Base-by-base conservation (phyloP, 1,139 yeast species). In the Kodamaea arcana region DNA sequence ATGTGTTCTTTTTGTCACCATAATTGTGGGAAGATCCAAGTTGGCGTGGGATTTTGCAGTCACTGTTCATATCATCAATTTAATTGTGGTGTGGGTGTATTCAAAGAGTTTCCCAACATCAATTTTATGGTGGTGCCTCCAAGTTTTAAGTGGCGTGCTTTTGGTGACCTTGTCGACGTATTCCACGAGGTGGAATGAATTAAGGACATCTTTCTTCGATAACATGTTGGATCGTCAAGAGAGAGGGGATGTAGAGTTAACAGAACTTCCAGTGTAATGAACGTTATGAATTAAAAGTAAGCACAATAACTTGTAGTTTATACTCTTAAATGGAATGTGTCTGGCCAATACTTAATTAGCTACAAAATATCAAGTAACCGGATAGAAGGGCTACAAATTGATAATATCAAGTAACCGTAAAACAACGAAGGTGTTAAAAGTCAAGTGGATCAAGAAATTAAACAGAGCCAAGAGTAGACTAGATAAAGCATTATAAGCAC, bases 21-120 rank as follows among this genome's bases (percentile, higher is more conserved):
- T 88, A 4, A 80, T 90, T 15, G 95, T 92, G 13, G 97, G 97
- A 0, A 68, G 97, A 41, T 83, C 95, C 27, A 92, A 90, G 57
- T 65, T 92, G 39, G 97, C 97, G 0, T 83, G 96, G 84, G 98
- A 92, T 58, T 92, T 90, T 63, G 96, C 95, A 10, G 54, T 92
- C 23, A 90, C 98, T 0, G 69, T 92, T 12, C 97, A 92, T 57
- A 79, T 85, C 13, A 75, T 92, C 35, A 83, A 90, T 58, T 60
- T 90, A 26, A 37, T 80, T 3, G 79, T 86, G 5, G 86, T 80
- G 0, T 80, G 88, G 80, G 43, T 74, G 1, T 80, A 76, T 44
- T 69, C 83, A 4, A 75, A 80, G 1, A 65, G 69, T 27, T 74
- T 90, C 44, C 97, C 97, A 0, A 60, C 68, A 8, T 76, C 81